Percentiles rank a stretch among this genome's conserved stretches.
These are phyloP conservation scores for barley (Hordeum vulgare) DNA, from an alignment of 176 grass and related monocot genomes.

Conservation along the genomic window DNA sequence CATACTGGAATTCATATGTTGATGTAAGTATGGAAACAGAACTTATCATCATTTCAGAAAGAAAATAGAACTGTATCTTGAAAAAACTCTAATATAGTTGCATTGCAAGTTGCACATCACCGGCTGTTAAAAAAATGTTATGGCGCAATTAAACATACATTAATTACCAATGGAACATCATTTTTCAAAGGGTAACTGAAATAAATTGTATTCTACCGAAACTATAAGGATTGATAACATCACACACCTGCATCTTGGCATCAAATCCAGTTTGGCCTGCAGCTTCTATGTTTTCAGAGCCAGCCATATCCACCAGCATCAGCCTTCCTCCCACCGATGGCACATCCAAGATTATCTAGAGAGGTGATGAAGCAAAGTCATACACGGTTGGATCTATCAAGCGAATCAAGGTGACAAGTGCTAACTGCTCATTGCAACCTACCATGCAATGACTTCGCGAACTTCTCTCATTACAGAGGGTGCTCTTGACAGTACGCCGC, in stretches of 20 bases:
- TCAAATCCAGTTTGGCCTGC: slow-evolving; percentile 83
- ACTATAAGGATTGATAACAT: background rate
- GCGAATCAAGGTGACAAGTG: background rate
- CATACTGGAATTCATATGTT: background rate
- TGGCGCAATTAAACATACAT: background rate
- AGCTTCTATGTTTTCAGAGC: slow-evolving; percentile 95
- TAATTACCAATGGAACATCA: background rate
- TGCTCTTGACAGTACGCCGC: slow-evolving; percentile 70
- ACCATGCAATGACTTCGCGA: slow-evolving; percentile 91
- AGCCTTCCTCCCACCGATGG: slow-evolving; percentile 90
- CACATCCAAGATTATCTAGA: slow-evolving; percentile 86
- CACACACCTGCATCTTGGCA: slow-evolving; percentile 86
- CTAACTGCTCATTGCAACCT: slow-evolving; percentile 9
- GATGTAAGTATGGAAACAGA: background rate
- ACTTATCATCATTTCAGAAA: background rate
- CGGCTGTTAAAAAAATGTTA: background rate
- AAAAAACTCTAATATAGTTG: background rate
- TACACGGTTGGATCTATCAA: background rate
- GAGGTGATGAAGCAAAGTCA: background rate
- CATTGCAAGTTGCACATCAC: background rate
- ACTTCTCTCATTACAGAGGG: slow-evolving; percentile 87
- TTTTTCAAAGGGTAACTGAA: background rate
- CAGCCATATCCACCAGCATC: slow-evolving; percentile 96
- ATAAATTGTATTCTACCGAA: background rate
- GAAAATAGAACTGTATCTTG: background rate